These are phyloP conservation scores for Ligustrum vulgare DNA, from an alignment of 257 asterid genomes.

Conservation along the genomic window DNA sequence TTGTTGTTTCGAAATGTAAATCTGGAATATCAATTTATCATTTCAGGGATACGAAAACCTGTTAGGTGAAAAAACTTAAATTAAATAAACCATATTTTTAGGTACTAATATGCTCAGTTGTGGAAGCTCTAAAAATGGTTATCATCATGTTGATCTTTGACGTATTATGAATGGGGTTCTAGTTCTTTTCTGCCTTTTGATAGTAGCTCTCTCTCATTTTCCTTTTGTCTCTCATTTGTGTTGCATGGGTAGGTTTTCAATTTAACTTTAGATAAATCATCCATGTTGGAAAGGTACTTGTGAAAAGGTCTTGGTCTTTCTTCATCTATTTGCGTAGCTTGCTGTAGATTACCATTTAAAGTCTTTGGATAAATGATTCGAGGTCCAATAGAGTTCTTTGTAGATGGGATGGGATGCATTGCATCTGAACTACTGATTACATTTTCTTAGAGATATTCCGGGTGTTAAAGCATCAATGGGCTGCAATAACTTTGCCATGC, in stretches of 20 bases:
- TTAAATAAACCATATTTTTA: slow-evolving; percentile 6
- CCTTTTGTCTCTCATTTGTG: background rate
- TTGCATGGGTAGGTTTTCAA: slow-evolving; percentile 5
- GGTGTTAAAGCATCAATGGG: slow-evolving; percentile 6
- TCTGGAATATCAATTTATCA: background rate
- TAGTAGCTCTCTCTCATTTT: background rate
- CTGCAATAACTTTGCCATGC: slow-evolving; percentile 8
- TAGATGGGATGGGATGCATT: background rate
- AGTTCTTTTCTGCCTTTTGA: background rate
- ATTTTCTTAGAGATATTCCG: slow-evolving; percentile 8
- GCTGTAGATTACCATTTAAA: slow-evolving; percentile 14
- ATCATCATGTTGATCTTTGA: slow-evolving; percentile 1
- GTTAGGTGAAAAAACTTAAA: slow-evolving; percentile 4
- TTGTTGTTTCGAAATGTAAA: slow-evolving; percentile 5
- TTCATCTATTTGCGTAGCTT: background rate
- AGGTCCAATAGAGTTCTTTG: background rate
- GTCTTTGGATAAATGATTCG: slow-evolving; percentile 4
- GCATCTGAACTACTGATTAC: slow-evolving; percentile 9
- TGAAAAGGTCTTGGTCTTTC: slow-evolving; percentile 5
- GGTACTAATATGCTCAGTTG: slow-evolving; percentile 10
- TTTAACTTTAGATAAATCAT: background rate
- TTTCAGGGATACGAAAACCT: background rate
- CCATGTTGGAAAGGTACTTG: background rate
- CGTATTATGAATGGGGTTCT: background rate
- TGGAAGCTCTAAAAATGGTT: slow-evolving; percentile 2